Conservation (phyloP, 441 rosid species). For the Melastoma candidum region DNA sequence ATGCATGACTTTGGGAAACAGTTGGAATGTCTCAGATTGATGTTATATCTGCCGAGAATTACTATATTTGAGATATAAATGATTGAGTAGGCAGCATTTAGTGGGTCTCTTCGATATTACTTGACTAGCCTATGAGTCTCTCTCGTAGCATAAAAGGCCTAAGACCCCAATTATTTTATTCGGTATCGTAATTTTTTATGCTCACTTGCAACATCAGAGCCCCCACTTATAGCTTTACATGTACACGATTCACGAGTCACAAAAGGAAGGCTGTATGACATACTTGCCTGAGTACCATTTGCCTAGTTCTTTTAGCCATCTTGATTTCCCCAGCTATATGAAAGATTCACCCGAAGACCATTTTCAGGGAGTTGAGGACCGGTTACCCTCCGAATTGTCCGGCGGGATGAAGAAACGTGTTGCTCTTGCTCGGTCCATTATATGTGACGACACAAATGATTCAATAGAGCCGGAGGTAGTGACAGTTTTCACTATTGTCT, state of each 20-base stretch:
- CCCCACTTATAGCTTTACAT: neutral
- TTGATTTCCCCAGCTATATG: neutral
- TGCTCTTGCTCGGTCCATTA: slow-evolving; percentile 91
- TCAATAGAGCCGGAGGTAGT: slow-evolving; percentile 88
- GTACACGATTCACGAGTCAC: too few relatives aligned
- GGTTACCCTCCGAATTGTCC: slow-evolving; percentile 86
- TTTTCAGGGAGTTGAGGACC: slow-evolving; percentile 82
- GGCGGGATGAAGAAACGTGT: slow-evolving; percentile 99
- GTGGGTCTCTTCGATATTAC: too few relatives aligned
- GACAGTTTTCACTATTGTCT: neutral
- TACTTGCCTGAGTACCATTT: too few relatives aligned
- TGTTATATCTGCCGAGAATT: too few relatives aligned
- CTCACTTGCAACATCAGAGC: neutral
- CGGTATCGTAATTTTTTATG: neutral
- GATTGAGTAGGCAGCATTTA: too few relatives aligned
- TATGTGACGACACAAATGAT: slow-evolving; percentile 70
- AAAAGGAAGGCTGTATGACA: too few relatives aligned
- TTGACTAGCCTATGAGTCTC: too few relatives aligned
- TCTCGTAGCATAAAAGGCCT: too few relatives aligned
- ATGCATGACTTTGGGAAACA: too few relatives aligned
- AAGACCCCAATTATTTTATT: too few relatives aligned
- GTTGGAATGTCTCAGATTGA: too few relatives aligned
- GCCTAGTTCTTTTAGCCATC: neutral
- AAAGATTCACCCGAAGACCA: slow-evolving; percentile 1
- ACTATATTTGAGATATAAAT: too few relatives aligned